Percentiles rank a stretch among this genome's conserved stretches.
phyloP scores from a whole-genome alignment of 768 basidiomycete genomes.

The Termitomyces sp. region DNA sequence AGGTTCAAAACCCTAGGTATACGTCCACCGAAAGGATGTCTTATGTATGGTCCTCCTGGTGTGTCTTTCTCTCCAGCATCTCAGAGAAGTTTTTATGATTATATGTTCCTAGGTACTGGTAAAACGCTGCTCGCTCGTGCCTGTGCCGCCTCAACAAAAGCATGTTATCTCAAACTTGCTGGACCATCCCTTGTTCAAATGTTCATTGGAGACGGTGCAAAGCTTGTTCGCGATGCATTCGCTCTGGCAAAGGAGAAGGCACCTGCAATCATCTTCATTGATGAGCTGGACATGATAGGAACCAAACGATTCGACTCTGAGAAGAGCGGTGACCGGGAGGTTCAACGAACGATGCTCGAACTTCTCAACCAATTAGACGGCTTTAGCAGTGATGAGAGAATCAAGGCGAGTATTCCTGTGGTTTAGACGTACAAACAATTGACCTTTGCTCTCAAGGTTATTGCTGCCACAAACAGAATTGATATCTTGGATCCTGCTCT shows the following conservation, averaged over 20 bases:
- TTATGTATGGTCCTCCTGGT: constrained; percentile 99
- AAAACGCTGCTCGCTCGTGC: constrained; percentile 97
- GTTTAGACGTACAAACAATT: constrained; percentile 3
- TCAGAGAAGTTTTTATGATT: constrained; percentile 2
- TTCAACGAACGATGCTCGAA: constrained; percentile 99
- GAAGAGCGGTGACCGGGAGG: constrained; percentile 98
- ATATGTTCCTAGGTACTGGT: constrained; percentile 62
- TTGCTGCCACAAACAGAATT: constrained; percentile 97
- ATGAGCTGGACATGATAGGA: constrained; percentile 97
- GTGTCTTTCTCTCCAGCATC: constrained; percentile 14
- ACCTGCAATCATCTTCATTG: constrained; percentile 98
- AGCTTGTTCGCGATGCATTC: constrained; percentile 97
- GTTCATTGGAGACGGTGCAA: constrained; percentile 99
- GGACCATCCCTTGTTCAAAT: constrained; percentile 98
- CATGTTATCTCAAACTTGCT: constrained; percentile 96
- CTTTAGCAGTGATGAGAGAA: constrained; percentile 93
- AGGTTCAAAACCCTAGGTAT: constrained; percentile 99
- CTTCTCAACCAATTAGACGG: constrained; percentile 97
- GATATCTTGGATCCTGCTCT: constrained; percentile 98
- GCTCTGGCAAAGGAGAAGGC: constrained; percentile 98
- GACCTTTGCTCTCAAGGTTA: constrained; percentile 55
- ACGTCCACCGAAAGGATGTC: constrained; percentile 92
- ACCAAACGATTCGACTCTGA: constrained; percentile 98
- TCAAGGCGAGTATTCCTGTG: constrained; percentile 61
- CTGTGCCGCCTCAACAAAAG: constrained; percentile 96